These are phyloP conservation scores for Chrysosporium keratinophilum DNA, from an alignment of 2,329 filamentous ascomycete genomes.

Conservation along the genomic window DNA sequence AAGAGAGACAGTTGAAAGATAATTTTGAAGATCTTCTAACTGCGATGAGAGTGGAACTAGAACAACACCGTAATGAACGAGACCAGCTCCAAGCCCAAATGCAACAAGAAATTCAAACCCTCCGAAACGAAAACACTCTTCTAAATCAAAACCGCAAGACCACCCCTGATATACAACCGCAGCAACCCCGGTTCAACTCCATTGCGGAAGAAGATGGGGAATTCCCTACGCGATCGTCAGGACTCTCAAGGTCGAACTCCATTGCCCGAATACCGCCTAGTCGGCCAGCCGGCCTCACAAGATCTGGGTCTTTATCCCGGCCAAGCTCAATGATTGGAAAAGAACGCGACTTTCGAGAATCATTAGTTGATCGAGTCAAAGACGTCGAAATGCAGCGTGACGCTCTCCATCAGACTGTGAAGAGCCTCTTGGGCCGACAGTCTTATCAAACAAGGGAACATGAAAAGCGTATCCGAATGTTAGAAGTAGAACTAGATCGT, in stretches of 20 bases:
- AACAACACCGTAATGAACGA: slow-evolving; percentile 73
- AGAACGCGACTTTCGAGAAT: slow-evolving; percentile 54
- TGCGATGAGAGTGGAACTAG: slow-evolving; percentile 71
- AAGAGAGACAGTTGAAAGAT: slow-evolving; percentile 78
- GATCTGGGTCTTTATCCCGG: slow-evolving; percentile 46
- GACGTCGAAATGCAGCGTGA: slow-evolving; percentile 91
- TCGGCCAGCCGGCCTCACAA: slow-evolving; percentile 30
- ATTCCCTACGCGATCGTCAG: slow-evolving; percentile 36
- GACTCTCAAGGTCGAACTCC: slow-evolving; percentile 57
- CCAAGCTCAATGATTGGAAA: slow-evolving; percentile 46
- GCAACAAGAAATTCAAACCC: slow-evolving; percentile 69
- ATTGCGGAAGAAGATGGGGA: slow-evolving; percentile 50
- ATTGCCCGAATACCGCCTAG: slow-evolving; percentile 46
- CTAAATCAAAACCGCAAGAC: slow-evolving; percentile 34
- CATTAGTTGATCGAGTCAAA: slow-evolving; percentile 68
- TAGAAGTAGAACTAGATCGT: slow-evolving; percentile 69
- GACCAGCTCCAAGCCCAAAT: slow-evolving; percentile 68
- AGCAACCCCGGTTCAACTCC: slow-evolving; percentile 46
- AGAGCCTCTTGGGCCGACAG: slow-evolving; percentile 74
- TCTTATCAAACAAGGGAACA: slow-evolving; percentile 76
- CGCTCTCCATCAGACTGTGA: slow-evolving; percentile 77
- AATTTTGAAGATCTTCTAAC: slow-evolving; percentile 88
- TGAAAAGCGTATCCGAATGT: slow-evolving; percentile 62
- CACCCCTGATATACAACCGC: slow-evolving; percentile 30
- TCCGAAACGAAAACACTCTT: slow-evolving; percentile 44